phyloP scores from a whole-genome alignment of 495 filamentous ascomycete species.

The Trichocladium antarcticum region DNA sequence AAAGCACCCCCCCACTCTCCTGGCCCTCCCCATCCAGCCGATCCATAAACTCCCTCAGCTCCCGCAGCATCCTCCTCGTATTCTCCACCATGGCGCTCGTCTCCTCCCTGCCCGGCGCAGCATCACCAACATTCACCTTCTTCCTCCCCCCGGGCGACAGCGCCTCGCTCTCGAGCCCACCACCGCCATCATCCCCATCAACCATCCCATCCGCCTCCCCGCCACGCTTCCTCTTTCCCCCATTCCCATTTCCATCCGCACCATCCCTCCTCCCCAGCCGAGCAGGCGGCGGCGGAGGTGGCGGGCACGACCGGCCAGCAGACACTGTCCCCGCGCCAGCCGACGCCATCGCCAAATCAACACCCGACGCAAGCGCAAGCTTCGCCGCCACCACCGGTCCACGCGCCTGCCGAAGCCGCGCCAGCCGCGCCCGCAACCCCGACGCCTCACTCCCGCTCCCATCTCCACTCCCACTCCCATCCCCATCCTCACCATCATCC shows the following conservation, averaged over 20 bases:
- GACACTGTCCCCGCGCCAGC: not conserved
- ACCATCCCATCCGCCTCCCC: not conserved
- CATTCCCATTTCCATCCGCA: not conserved
- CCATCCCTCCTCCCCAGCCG: not conserved
- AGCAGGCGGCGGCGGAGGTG: not conserved
- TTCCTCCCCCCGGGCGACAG: constrained; percentile 7
- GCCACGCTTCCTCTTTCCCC: not conserved
- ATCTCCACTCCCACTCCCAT: too few species aligned
- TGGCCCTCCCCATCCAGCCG: constrained; percentile 3
- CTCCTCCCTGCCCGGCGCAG: constrained; percentile 3
- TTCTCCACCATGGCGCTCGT: constrained; percentile 19
- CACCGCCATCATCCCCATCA: not conserved
- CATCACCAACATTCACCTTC: not conserved
- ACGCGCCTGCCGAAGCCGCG: too few species aligned
- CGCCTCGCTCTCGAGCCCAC: not conserved
- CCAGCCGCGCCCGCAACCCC: too few species aligned
- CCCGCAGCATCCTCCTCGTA: constrained; percentile 22
- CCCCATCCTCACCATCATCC: too few species aligned
- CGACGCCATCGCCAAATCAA: not conserved
- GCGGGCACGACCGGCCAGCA: not conserved
- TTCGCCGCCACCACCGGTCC: too few species aligned
- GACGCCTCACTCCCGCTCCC: too few species aligned
- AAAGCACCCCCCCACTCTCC: not conserved
- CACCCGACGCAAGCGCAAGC: too few species aligned
- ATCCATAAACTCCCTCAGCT: constrained; percentile 25